Base-by-base conservation (phyloP, 306 rosid genomes). In the Citrullus amarus region DNA sequence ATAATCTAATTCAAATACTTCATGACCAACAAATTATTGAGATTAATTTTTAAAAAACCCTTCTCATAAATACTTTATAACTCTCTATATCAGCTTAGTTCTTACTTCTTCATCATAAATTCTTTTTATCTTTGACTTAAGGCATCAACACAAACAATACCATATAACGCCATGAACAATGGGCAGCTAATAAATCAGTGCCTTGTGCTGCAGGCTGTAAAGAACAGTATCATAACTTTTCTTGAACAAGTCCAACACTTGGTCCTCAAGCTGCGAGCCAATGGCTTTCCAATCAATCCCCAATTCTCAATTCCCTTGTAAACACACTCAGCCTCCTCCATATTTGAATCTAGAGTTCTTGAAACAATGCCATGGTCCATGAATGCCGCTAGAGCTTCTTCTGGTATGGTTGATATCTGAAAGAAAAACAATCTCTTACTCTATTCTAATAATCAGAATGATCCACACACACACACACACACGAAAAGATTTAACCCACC, bases 351-450 rank as follows among this genome's bases (percentile, higher is more conserved):
- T 20, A 93, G 89, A 7, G 98, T 93, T 87, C 98, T 93, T 76
- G 94, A 86, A 8, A 92, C 96, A 8, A 85, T 48, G 41, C 98
- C 98, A 25, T 92, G 98, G 71, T 92, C 96, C 3, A 94, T 66
- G 78, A 94, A 94, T 55, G 98, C 98, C 85, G 86, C 89, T 54
- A 94, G 91, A 75, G 97, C 98, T 87, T 94, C 97, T 83, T 94
- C 98, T 0, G 98, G 98, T 91, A 94, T 94, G 82, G 98, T 94
- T 36, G 98, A 94, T 15, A 94, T 97, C 98, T 94, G 85, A 76
- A 38, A 83, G 70, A 22, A 46, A 80, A 76, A 50, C 55, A 57
- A 56, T 13, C 41, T 9, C 48, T 71, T 15, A 20, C 17, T 13
- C 36, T 30, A 16, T 63, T 30, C 1, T 32, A 28, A 63, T 36